Evolutionary conservation across 192 early-diverging fungal genomes (phyloP).

Genomic region (Dissophora globulifera): DNA sequence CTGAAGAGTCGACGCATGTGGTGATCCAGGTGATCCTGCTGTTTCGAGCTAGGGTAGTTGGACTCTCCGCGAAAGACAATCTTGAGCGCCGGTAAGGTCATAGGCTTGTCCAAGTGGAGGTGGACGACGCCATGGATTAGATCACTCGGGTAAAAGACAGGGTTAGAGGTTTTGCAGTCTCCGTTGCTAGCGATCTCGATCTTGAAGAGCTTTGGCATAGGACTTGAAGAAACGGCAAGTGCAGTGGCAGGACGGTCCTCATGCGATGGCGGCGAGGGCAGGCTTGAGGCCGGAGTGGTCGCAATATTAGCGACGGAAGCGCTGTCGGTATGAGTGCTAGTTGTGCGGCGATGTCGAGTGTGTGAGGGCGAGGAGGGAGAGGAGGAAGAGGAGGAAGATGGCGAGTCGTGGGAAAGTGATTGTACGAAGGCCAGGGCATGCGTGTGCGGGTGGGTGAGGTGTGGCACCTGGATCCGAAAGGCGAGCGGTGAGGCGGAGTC

Average conservation of each 20-base stretch:
- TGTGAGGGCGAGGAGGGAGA: not conserved
- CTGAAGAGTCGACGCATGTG: constrained; percentile 49
- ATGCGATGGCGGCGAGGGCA: not conserved
- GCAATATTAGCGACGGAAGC: not conserved
- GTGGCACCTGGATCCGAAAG: not conserved
- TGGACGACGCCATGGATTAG: constrained; percentile 53
- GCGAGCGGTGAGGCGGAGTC: not conserved
- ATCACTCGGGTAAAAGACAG: constrained; percentile 46
- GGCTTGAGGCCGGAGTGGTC: not conserved
- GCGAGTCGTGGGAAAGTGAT: not conserved
- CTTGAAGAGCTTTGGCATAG: constrained; percentile 48
- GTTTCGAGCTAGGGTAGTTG: constrained; percentile 48
- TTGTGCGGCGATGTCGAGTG: constrained; percentile 4
- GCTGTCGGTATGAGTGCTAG: constrained; percentile 14
- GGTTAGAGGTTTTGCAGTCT: constrained; percentile 44
- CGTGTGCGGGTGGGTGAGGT: constrained; percentile 3
- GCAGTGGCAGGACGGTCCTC: constrained; percentile 1
- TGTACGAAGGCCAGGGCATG: constrained; percentile 3
- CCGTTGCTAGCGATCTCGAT: constrained; percentile 49
- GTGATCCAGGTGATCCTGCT: constrained; percentile 50
- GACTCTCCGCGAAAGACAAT: constrained; percentile 52
- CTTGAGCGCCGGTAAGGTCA: constrained; percentile 50
- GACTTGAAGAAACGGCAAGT: constrained; percentile 27
- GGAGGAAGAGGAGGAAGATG: no score
- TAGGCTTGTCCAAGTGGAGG: constrained; percentile 50